phyloP scores from a whole-genome alignment of 169 alveolate genomes.

The Eimeria tenella region DNA sequence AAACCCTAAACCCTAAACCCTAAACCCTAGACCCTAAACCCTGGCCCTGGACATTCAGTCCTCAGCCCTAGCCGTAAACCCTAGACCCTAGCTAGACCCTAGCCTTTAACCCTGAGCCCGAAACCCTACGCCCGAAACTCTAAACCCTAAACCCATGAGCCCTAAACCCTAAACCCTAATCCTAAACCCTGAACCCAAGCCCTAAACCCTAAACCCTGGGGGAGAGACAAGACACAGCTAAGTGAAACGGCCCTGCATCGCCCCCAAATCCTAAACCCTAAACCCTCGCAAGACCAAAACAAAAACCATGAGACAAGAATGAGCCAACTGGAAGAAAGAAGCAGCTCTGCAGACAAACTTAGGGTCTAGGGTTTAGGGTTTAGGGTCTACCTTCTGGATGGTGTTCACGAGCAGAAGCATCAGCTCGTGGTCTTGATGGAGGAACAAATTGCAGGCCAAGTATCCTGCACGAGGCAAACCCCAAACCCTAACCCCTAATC shows the following conservation, averaged over 20 bases:
- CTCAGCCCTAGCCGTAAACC: slow-evolving; percentile 48
- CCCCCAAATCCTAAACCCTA: background rate
- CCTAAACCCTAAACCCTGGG: too few species aligned
- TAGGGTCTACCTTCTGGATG: slow-evolving; percentile 88
- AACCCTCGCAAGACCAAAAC: background rate
- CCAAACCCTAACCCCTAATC: slow-evolving; percentile 23
- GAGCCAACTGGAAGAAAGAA: background rate
- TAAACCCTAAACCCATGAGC: slow-evolving; percentile 1
- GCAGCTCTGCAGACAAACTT: background rate
- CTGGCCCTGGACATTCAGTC: background rate
- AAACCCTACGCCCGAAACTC: background rate
- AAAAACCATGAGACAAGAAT: background rate
- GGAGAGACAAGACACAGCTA: too few species aligned
- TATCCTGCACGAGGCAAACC: slow-evolving; percentile 87
- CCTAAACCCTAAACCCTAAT: too few species aligned
- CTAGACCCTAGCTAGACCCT: background rate
- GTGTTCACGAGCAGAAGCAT: slow-evolving; percentile 94
- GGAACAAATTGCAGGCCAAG: slow-evolving; percentile 93
- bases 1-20: slow-evolving; percentile 46
- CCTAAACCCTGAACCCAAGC: too few species aligned
- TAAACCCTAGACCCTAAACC: background rate
- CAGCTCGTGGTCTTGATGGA: slow-evolving; percentile 91
- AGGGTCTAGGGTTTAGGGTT: background rate
- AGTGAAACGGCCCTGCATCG: too few species aligned
- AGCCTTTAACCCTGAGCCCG: too few species aligned